These are phyloP conservation scores for Debaryomycetaceae sp. DNA, from an alignment of 1,139 yeast genomes.

Conservation along the genomic window DNA sequence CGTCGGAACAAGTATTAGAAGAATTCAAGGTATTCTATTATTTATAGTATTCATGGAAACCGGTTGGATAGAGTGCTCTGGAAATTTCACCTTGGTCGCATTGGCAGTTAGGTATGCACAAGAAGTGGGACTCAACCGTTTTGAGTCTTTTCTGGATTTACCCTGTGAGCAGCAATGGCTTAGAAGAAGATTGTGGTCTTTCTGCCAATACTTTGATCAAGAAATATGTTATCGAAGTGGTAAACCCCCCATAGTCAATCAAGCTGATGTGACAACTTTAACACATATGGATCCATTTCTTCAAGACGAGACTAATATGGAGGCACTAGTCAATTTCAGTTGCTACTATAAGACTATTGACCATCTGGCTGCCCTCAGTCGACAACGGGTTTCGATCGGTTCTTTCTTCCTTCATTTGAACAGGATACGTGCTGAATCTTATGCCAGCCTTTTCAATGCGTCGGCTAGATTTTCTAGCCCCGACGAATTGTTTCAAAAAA, in stretches of 20 bases:
- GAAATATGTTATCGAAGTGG: constrained; percentile 56
- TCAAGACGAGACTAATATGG: background rate
- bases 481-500: constrained; percentile 13
- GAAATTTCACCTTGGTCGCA: constrained; percentile 42
- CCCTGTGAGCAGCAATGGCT: constrained; percentile 32
- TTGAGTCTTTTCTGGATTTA: constrained; percentile 43
- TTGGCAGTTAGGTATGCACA: constrained; percentile 59
- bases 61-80: constrained; percentile 38
- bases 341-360: background rate
- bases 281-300: constrained; percentile 7
- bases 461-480: constrained; percentile 17
- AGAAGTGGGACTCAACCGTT: constrained; percentile 63
- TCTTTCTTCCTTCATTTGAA: constrained; percentile 12
- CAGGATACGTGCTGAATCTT: constrained; percentile 27
- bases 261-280: constrained; percentile 43
- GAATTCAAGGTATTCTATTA: constrained; percentile 48
- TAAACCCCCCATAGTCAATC: constrained; percentile 55
- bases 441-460: constrained; percentile 27
- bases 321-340: background rate
- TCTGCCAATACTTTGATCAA: constrained; percentile 51
- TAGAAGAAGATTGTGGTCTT: constrained; percentile 53
- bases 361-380: background rate
- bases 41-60: constrained; percentile 45
- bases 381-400: background rate
- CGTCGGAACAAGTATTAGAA: constrained; percentile 47